phyloP scores from a whole-genome alignment of 2,329 filamentous ascomycete genomes.

The Lachnellula cervina region DNA sequence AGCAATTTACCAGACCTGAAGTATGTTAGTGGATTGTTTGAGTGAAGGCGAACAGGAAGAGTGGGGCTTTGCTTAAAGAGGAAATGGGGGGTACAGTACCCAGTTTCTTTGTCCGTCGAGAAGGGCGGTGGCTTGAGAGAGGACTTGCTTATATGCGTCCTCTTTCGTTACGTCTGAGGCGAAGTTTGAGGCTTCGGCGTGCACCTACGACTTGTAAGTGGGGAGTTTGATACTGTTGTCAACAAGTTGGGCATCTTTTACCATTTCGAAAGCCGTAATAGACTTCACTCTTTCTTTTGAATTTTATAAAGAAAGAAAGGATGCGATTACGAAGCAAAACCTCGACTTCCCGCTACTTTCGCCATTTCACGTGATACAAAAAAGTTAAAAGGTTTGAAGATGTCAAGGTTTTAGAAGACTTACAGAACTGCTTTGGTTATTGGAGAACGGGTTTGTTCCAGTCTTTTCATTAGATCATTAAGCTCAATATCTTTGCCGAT shows the following conservation, averaged over 20 bases:
- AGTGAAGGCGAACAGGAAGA: too few relatives aligned
- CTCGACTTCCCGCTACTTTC: neutral
- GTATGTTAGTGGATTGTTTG: neutral
- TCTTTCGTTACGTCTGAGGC: constrained; percentile 60
- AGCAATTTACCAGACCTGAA: constrained; percentile 38
- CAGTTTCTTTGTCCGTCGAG: constrained; percentile 73
- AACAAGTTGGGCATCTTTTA: neutral
- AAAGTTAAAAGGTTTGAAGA: neutral
- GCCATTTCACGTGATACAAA: constrained; percentile 3
- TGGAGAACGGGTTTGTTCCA: neutral
- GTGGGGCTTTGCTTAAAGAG: neutral
- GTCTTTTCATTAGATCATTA: neutral
- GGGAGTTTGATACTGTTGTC: neutral
- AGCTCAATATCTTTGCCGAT: constrained; percentile 17
- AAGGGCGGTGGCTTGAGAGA: constrained; percentile 64
- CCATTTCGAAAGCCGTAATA: neutral
- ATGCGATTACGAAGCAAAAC: neutral
- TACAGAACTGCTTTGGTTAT: neutral
- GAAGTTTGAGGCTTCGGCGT: constrained; percentile 77
- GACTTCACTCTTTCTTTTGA: neutral
- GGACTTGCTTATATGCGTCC: constrained; percentile 68
- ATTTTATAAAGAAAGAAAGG: neutral
- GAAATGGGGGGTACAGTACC: constrained; percentile 44
- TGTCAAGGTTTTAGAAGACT: neutral
- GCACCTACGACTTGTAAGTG: constrained; percentile 33